These are phyloP conservation scores for Aspergillus kassunensis DNA, from an alignment of 495 filamentous ascomycete species.

Conservation along the genomic window DNA sequence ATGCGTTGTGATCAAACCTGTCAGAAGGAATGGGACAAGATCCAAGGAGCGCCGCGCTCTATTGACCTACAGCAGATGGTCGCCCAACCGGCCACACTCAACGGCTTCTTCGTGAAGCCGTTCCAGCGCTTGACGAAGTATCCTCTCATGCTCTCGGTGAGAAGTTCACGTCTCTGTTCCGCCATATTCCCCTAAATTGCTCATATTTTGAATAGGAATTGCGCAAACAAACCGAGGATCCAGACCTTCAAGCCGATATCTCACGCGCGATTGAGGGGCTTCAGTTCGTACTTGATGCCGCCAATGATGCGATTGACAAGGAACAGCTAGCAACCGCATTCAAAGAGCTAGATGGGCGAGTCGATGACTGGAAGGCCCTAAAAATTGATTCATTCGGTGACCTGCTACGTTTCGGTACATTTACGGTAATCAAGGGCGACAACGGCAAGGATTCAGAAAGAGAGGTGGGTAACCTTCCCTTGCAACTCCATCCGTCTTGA, in stretches of 20 bases:
- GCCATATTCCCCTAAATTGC: neutral
- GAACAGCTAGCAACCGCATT: constrained; percentile 77
- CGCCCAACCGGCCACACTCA: constrained; percentile 57
- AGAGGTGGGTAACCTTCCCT: constrained; percentile 57
- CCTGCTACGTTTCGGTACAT: constrained; percentile 84
- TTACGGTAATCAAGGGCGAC: constrained; percentile 86
- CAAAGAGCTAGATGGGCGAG: constrained; percentile 72
- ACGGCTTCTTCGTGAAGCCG: constrained; percentile 90
- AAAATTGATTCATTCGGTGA: constrained; percentile 86
- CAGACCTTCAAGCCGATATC: constrained; percentile 64
- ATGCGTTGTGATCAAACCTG: constrained; percentile 48
- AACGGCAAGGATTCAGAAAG: constrained; percentile 71
- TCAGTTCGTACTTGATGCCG: constrained; percentile 69
- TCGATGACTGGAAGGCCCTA: constrained; percentile 97
- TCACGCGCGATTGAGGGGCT: constrained; percentile 68
- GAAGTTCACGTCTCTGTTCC: constrained; percentile 16
- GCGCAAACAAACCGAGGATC: constrained; percentile 73
- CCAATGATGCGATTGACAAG: constrained; percentile 85
- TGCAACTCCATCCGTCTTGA: neutral
- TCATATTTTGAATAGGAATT: constrained; percentile 58
- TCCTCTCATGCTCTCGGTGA: constrained; percentile 80
- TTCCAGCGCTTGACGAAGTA: constrained; percentile 96
- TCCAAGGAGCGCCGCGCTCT: constrained; percentile 51
- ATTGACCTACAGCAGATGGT: constrained; percentile 59
- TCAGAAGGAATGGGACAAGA: constrained; percentile 50